Evolutionary conservation across 2,329 filamentous ascomycete genomes (phyloP).

Genomic region (Fusarium albosuccineum): DNA sequence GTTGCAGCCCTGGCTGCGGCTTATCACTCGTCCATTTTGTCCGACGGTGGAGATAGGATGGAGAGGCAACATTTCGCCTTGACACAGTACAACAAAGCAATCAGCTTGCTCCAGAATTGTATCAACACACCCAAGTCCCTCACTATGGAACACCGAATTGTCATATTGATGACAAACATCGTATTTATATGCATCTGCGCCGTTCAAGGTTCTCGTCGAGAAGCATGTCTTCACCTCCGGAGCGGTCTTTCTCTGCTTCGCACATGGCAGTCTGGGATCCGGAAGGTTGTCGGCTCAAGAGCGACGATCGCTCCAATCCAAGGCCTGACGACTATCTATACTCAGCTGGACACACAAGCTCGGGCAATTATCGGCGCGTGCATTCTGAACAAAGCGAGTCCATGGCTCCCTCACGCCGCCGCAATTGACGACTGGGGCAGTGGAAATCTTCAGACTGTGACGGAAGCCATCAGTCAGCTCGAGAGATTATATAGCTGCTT

Average conservation of each 20-base stretch:
- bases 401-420: conserved; percentile 2
- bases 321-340: conserved; percentile 4
- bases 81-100: conserved; percentile 3
- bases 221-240: conserved; percentile 10
- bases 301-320: background rate
- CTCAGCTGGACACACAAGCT: conserved; percentile 17
- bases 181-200: background rate
- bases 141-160: background rate
- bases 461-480: conserved; percentile 2
- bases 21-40: conserved; percentile 1
- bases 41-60: background rate
- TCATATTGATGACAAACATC: conserved; percentile 1
- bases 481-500: conserved; percentile 3
- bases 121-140: background rate
- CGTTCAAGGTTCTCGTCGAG: background rate
- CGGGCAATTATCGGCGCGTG: background rate
- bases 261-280: conserved; percentile 1
- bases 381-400: background rate
- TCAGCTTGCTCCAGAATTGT: background rate
- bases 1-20: conserved; percentile 6
- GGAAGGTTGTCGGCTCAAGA: background rate
- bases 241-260: conserved; percentile 3
- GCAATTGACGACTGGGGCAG: conserved; percentile 1
- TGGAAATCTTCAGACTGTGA: background rate
- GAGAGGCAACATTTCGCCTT: background rate